Evolutionary conservation across 306 rosid genomes (phyloP).

Genomic region (Quercus berberidifolia): DNA sequence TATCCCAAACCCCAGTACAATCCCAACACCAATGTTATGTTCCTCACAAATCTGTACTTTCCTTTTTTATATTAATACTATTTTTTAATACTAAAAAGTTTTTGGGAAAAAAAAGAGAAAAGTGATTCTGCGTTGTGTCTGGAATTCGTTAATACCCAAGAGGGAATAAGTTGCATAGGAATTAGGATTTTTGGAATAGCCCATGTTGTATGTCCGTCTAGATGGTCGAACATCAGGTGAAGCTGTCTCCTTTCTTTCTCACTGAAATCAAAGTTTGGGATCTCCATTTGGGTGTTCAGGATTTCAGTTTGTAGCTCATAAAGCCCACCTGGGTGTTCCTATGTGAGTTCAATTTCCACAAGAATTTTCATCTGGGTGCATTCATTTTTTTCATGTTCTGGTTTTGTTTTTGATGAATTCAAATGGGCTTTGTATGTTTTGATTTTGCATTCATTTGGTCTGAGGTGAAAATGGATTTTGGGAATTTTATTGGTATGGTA

Average conservation of each 20-base stretch:
- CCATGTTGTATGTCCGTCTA: slow-evolving; percentile 28
- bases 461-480: neutral
- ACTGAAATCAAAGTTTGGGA: slow-evolving; percentile 32
- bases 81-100: neutral
- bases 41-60: neutral
- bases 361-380: slow-evolving; percentile 17
- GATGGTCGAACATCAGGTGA: slow-evolving; percentile 39
- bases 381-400: neutral
- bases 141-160: slow-evolving; percentile 8
- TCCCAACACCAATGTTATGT: too few species aligned
- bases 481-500: neutral
- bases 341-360: slow-evolving; percentile 2
- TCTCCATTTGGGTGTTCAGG: slow-evolving; percentile 27
- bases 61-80: neutral
- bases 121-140: neutral
- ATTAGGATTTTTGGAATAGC: neutral
- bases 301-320: slow-evolving; percentile 19
- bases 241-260: slow-evolving; percentile 26
- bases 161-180: neutral
- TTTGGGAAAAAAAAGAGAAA: neutral
- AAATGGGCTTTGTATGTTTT: neutral
- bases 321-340: neutral
- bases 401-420: slow-evolving; percentile 3
- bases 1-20: too few species aligned
- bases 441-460: slow-evolving; percentile 1